Percentiles rank a stretch among this genome's conserved stretches.
Evolutionary conservation across 371 early-diverging fungal genomes (phyloP).

Genomic region (Syncephalastrum racemosum): DNA sequence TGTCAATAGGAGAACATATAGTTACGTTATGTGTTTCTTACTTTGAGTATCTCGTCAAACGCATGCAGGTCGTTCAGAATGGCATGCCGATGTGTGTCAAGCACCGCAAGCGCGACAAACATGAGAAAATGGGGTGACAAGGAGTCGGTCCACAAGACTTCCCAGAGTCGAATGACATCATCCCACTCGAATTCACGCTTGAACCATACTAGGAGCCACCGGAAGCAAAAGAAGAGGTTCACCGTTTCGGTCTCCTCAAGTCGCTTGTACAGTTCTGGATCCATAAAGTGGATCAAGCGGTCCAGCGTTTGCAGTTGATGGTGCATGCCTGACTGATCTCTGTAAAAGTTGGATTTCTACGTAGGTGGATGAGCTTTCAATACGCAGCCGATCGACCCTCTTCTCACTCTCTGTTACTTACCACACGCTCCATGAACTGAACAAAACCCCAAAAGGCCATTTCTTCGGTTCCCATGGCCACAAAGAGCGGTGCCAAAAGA

Average conservation of each 20-base stretch:
- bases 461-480: constrained; percentile 85
- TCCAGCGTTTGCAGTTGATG: constrained; percentile 76
- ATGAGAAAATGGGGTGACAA: constrained; percentile 78
- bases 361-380: not conserved
- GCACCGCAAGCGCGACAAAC: constrained; percentile 88
- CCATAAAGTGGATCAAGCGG: constrained; percentile 77
- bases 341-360: constrained; percentile 73
- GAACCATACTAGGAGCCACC: constrained; percentile 95
- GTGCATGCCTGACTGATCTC: constrained; percentile 91
- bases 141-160: constrained; percentile 86
- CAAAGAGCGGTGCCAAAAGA: constrained; percentile 84
- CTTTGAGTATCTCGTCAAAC: constrained; percentile 91
- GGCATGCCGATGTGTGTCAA: constrained; percentile 78
- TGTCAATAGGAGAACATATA: not conserved
- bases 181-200: constrained; percentile 93
- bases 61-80: constrained; percentile 72
- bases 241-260: constrained; percentile 76
- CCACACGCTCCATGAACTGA: constrained; percentile 85
- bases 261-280: constrained; percentile 75
- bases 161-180: constrained; percentile 84
- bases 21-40: constrained; percentile 21
- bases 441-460: constrained; percentile 92
- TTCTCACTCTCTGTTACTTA: constrained; percentile 18
- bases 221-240: constrained; percentile 91
- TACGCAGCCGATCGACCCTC: not conserved